phyloP scores from a whole-genome alignment of 129 eudicot species.

The Escallonia rubra region DNA sequence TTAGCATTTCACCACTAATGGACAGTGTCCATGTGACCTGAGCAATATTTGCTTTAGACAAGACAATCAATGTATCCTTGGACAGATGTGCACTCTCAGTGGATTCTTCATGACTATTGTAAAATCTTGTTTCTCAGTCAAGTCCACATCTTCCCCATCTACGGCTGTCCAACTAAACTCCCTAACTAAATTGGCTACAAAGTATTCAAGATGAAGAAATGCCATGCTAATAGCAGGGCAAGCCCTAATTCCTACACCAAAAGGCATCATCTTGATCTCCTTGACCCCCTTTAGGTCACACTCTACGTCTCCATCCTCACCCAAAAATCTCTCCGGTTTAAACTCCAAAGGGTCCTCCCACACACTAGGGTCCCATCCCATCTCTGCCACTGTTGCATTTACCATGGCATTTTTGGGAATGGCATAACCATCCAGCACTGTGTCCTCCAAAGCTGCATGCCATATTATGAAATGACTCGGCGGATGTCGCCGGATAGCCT shows the following conservation, averaged over 20 bases:
- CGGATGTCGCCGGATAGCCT: slow-evolving; percentile 59
- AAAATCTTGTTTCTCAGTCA: slow-evolving; percentile 37
- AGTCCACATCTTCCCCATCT: slow-evolving; percentile 27
- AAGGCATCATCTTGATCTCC: slow-evolving; percentile 73
- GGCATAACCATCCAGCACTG: slow-evolving; percentile 33
- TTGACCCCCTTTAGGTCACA: slow-evolving; percentile 52
- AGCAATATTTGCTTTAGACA: too few species aligned
- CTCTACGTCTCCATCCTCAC: slow-evolving; percentile 9
- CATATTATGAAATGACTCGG: slow-evolving; percentile 51
- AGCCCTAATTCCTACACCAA: slow-evolving; percentile 64
- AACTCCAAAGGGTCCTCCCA: slow-evolving; percentile 67
- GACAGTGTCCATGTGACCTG: too few species aligned
- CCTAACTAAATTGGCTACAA: slow-evolving; percentile 63
- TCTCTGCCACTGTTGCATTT: slow-evolving; percentile 54
- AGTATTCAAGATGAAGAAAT: slow-evolving; percentile 50
- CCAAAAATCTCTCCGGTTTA: slow-evolving; percentile 49
- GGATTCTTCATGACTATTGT: slow-evolving; percentile 47
- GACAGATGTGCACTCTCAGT: slow-evolving; percentile 18
- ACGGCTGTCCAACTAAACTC: slow-evolving; percentile 28
- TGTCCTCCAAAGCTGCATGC: slow-evolving; percentile 36
- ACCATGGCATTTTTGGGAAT: slow-evolving; percentile 34
- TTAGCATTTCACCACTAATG: too few species aligned
- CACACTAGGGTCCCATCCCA: slow-evolving; percentile 52
- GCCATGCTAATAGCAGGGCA: slow-evolving; percentile 56
- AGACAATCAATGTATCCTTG: slow-evolving; percentile 2